These are phyloP conservation scores for Acanthamoeba sp. DNA, from an alignment of 208 protist genomes.

Conservation along the genomic window DNA sequence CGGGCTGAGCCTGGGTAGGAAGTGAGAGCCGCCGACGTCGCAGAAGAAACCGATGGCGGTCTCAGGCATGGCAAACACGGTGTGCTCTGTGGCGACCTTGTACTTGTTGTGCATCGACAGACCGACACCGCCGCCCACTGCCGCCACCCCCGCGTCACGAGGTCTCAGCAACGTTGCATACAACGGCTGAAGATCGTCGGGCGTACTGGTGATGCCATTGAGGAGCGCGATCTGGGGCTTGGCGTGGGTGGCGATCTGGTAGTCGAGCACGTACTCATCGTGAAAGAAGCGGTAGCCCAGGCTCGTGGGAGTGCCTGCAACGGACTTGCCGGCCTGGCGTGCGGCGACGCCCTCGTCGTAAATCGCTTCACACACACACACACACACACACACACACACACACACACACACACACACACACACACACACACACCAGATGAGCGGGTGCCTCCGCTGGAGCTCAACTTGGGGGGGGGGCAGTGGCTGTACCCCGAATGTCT, in stretches of 20 bases:
- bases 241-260: slow-evolving; percentile 72
- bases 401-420: no score
- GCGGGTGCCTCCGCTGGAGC: no score
- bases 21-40: slow-evolving; percentile 87
- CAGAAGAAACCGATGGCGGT: slow-evolving; percentile 88
- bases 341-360: slow-evolving; percentile 68
- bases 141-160: no score
- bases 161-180: no score
- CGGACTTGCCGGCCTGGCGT: slow-evolving; percentile 27
- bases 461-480: no score
- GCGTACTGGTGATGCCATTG: slow-evolving; percentile 81
- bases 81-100: slow-evolving; percentile 87
- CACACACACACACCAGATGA: no score
- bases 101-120: slow-evolving; percentile 88
- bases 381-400: neutral
- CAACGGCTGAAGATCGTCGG: neutral
- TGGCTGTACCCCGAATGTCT: slow-evolving; percentile 76
- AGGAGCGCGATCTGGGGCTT: slow-evolving; percentile 80
- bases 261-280: slow-evolving; percentile 89
- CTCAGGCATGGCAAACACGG: slow-evolving; percentile 89
- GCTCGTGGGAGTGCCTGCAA: neutral
- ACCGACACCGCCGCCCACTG: slow-evolving; percentile 89
- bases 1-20: slow-evolving; percentile 75
- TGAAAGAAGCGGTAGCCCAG: slow-evolving; percentile 84
- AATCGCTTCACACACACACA: slow-evolving; percentile 47